A percentile compares a stretch with the other conserved stretches of the same genome.
These are phyloP conservation scores for Penicillium sp. DNA, from an alignment of 2,329 filamentous ascomycete species.

Conservation along the genomic window DNA sequence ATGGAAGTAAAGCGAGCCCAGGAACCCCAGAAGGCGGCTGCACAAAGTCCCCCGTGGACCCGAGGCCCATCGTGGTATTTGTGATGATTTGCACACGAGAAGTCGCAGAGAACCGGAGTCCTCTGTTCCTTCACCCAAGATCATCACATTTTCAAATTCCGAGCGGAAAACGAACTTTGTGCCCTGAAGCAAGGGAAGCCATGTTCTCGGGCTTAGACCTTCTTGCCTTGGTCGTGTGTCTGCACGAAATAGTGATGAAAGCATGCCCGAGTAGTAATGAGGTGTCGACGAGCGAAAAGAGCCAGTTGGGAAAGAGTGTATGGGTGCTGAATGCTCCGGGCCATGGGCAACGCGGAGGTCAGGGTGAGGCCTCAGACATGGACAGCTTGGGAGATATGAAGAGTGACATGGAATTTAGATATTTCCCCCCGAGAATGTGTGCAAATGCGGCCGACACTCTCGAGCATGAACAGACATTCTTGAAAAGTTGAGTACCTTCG, in stretches of 20 bases:
- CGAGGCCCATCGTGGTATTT: neutral
- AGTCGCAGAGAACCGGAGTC: constrained; percentile 1
- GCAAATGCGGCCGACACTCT: neutral
- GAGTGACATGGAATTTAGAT: neutral
- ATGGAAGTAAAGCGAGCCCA: constrained; percentile 36
- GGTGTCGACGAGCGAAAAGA: neutral
- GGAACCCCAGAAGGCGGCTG: constrained; percentile 37
- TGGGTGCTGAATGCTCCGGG: neutral
- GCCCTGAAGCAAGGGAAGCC: constrained; percentile 9
- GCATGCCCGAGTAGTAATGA: neutral
- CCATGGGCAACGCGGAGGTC: neutral
- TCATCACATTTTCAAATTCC: constrained; percentile 2
- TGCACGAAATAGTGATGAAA: constrained; percentile 12
- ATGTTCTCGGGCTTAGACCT: constrained; percentile 22
- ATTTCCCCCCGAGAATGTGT: neutral
- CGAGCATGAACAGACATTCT: neutral
- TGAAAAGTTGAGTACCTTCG: constrained; percentile 22
- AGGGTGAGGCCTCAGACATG: neutral
- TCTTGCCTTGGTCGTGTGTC: constrained; percentile 24
- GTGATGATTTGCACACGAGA: constrained; percentile 17
- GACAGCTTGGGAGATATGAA: neutral
- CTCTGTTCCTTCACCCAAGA: constrained; percentile 16
- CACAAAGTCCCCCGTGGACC: constrained; percentile 1
- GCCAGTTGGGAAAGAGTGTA: neutral
- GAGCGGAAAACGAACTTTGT: neutral